These are phyloP conservation scores for Ceratobasidium sp. DNA, from an alignment of 1,284 basidiomycete species.

Conservation along the genomic window DNA sequence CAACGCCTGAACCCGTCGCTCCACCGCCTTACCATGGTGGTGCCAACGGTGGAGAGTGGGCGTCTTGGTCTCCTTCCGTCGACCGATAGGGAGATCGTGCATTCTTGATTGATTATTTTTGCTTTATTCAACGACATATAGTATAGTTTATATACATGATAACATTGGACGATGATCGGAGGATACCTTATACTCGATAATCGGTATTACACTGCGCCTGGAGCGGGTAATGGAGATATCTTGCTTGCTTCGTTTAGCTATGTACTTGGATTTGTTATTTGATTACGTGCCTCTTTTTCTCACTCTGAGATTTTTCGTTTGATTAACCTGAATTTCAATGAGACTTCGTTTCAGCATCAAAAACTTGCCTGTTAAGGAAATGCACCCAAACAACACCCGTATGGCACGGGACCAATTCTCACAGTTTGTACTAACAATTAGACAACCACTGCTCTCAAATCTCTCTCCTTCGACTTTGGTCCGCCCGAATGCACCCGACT, in stretches of 20 bases:
- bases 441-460: no score
- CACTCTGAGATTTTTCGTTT: conserved; percentile 11
- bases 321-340: conserved; percentile 7
- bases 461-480: no score
- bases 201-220: no score
- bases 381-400: not conserved
- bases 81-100: conserved; percentile 16
- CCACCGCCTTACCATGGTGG: conserved; percentile 28
- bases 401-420: not conserved
- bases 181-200: conserved; percentile 18
- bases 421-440: no score
- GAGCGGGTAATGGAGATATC: not conserved
- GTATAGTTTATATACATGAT: conserved; percentile 25
- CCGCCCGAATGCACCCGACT: no score
- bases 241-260: not conserved
- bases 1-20: conserved; percentile 31
- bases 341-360: not conserved
- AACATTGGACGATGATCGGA: conserved; percentile 12
- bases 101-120: conserved; percentile 8
- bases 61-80: conserved; percentile 32
- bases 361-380: not conserved
- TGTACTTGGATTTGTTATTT: not conserved
- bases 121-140: conserved; percentile 28
- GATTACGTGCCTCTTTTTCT: conserved; percentile 11
- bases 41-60: conserved; percentile 11